Evolutionary conservation across 768 basidiomycete species (phyloP), one percentile per base, ranked within the genome.

Genomic region (Phaeotremella skinneri): DNA sequence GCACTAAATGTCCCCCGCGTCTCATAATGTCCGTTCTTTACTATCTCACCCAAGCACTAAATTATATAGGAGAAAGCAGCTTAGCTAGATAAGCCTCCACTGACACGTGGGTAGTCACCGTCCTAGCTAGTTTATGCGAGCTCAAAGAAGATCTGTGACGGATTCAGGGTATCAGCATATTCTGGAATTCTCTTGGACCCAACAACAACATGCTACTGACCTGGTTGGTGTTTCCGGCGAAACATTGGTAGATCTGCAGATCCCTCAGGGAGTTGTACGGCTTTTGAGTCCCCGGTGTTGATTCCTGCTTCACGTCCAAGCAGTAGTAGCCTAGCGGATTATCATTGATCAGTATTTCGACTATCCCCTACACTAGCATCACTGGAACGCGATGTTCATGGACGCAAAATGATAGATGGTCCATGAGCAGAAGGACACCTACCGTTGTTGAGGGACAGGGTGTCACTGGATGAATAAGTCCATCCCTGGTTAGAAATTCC

Each of bases 231-330:
- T 45, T 45, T 45, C 43, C 43, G 7, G 50, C 17, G 32, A 34
- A 51, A 41, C 58, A 59, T 59, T 59, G 51, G 42, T 52, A 59
- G 26, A 45, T 48, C 52, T 59, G 58, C n/a, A 59, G 13, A 30
- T 53, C 58, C 34, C 39, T 53, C 2, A 26, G 20, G 11, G 27
- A 48, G 25, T 26, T 31, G 47, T 59, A 59, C 17, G 58, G 58
- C 26, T 59, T 59, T n/a, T 34, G 17, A 21, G 52, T 48, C 30
- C 29, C 26, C n/a, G 51, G 48, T 26, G 29, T 48, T 2, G 41
- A 47, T 4, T 59, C 52, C 2, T 34, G 34, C 3, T 47, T 51
- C 3, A 59, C 58, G 32, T 59, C 52, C 23, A 59, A 34, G 20
- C 58, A 59, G 52, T 53, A 45, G 43, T 13, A 45, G 21, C 43